Conservation (phyloP, 1,284 basidiomycete genomes). For the Sporisorium sorghi region DNA sequence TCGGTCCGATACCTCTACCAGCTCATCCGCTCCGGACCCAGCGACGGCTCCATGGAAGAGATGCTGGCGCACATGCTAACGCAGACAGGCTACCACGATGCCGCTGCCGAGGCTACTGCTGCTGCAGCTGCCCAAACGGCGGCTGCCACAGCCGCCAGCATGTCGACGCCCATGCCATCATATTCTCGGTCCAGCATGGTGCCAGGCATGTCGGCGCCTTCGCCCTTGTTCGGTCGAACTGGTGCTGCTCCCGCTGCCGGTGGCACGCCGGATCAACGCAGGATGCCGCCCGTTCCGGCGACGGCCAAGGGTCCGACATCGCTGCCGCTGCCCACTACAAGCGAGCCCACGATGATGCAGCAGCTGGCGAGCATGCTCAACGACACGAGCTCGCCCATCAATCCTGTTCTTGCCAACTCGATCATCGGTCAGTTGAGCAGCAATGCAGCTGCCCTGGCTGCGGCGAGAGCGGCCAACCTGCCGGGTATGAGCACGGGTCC, state of each 20-base stretch:
- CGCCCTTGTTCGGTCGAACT: slow-evolving; percentile 12
- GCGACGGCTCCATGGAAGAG: slow-evolving; percentile 42
- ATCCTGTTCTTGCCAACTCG: slow-evolving; percentile 47
- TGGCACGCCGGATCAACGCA: slow-evolving; percentile 17
- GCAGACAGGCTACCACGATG: slow-evolving; percentile 44
- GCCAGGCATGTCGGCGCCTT: slow-evolving; percentile 8
- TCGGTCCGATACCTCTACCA: slow-evolving; percentile 30
- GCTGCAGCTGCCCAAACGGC: slow-evolving; percentile 32
- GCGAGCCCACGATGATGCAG: slow-evolving; percentile 56
- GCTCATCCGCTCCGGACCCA: slow-evolving; percentile 41
- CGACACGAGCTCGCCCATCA: slow-evolving; percentile 48
- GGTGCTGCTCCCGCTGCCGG: background rate
- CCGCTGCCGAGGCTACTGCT: slow-evolving; percentile 43
- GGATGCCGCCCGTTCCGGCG: slow-evolving; percentile 17
- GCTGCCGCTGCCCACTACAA: slow-evolving; percentile 32
- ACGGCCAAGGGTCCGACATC: slow-evolving; percentile 42
- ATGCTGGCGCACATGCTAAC: slow-evolving; percentile 45
- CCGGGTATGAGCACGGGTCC: slow-evolving; percentile 18
- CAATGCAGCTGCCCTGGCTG: slow-evolving; percentile 45
- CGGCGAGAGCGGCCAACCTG: slow-evolving; percentile 34
- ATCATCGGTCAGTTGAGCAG: slow-evolving; percentile 47
- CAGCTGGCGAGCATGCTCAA: slow-evolving; percentile 52
- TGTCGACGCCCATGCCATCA: slow-evolving; percentile 29
- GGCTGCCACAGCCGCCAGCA: slow-evolving; percentile 31
- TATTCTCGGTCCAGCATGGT: slow-evolving; percentile 20